Conservation (phyloP, 768 basidiomycete species). For the Clavulina sp. region DNA sequence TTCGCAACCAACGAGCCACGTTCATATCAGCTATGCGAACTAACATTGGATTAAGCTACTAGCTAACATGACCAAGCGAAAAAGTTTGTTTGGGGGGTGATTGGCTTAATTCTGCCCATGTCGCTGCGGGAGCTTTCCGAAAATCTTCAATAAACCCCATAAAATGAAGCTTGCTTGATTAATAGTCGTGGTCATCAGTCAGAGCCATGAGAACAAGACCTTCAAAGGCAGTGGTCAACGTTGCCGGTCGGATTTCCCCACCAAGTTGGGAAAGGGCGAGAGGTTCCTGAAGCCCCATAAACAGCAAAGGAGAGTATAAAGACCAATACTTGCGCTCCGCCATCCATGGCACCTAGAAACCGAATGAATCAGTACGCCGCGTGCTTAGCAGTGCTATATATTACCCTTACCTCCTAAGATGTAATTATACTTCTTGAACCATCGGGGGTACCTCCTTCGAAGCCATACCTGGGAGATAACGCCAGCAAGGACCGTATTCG, state of each 20-base stretch:
- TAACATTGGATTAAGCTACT: too few species aligned
- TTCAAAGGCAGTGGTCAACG: not conserved
- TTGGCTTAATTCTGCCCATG: too few species aligned
- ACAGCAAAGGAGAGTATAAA: constrained; percentile 48
- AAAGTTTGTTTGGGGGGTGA: too few species aligned
- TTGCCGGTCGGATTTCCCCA: not conserved
- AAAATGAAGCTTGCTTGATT: too few species aligned
- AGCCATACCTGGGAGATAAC: constrained; percentile 43
- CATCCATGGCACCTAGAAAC: constrained; percentile 46
- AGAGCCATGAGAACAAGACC: too few species aligned
- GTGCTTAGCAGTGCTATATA: not conserved
- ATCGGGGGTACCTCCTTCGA: constrained; percentile 30
- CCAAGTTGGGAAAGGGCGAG: constrained; percentile 30
- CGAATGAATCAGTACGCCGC: not conserved
- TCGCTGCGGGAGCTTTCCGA: too few species aligned
- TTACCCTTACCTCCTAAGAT: not conserved
- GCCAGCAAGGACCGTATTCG: constrained; percentile 33
- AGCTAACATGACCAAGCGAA: too few species aligned
- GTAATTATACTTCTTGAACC: not conserved
- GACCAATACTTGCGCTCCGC: constrained; percentile 47
- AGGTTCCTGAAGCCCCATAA: constrained; percentile 37
- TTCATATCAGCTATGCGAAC: too few species aligned
- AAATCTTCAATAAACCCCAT: too few species aligned
- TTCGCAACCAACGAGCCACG: too few species aligned
- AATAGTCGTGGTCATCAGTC: too few species aligned